phyloP scores from a whole-genome alignment of 352 stramenopile genomes.

The Phytophthora boehmeriae region DNA sequence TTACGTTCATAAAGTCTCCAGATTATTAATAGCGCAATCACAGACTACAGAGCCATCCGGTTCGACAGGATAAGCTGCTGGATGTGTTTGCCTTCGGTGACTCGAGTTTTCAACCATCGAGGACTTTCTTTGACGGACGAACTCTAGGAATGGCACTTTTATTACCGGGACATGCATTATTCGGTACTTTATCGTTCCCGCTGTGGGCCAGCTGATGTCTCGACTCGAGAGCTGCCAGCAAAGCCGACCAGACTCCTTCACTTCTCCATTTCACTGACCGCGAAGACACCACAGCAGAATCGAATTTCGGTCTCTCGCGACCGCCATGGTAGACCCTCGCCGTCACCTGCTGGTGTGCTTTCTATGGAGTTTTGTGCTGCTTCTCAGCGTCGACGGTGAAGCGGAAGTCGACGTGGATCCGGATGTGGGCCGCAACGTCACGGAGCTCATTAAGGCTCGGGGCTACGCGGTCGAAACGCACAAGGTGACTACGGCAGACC shows the following conservation, averaged over 20 bases:
- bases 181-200: too few relatives aligned
- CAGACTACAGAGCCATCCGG: not conserved
- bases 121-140: not conserved
- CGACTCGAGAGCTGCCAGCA: too few relatives aligned
- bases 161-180: too few relatives aligned
- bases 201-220: too few relatives aligned
- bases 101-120: not conserved
- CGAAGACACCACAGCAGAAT: too few relatives aligned
- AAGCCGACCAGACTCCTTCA: too few relatives aligned
- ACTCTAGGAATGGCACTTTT: not conserved
- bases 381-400: not conserved
- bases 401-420: constrained; percentile 5
- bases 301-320: not conserved
- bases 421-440: constrained; percentile 12
- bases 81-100: not conserved
- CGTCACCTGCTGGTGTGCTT: not conserved
- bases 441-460: constrained; percentile 18
- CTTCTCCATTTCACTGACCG: too few relatives aligned
- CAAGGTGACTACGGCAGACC: constrained; percentile 37
- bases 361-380: not conserved
- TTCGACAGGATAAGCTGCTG: not conserved
- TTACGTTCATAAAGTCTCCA: too few relatives aligned
- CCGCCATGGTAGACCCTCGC: not conserved
- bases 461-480: constrained; percentile 45
- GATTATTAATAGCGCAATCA: too few relatives aligned